Conservation (phyloP, 2,329 filamentous ascomycete genomes). For the Sporothrix protearum region DNA sequence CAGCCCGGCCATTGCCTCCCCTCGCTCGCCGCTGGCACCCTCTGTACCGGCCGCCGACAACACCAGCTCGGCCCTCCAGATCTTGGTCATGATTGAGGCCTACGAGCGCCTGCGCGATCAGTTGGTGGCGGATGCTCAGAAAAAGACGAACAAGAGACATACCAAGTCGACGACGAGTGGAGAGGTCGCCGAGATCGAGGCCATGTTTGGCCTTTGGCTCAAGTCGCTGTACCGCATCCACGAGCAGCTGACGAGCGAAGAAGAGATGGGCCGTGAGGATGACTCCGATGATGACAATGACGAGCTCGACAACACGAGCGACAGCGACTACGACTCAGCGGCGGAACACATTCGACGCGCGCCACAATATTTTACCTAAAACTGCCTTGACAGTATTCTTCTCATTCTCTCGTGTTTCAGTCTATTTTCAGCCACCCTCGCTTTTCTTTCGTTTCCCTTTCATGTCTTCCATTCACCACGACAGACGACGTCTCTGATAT, state of each 20-base stretch:
- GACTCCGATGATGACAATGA: conserved; percentile 24
- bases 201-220: conserved; percentile 52
- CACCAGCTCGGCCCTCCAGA: conserved; percentile 47
- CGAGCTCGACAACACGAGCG: conserved; percentile 30
- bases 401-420: not conserved
- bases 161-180: not conserved
- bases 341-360: conserved; percentile 1
- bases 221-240: conserved; percentile 48
- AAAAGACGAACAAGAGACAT: conserved; percentile 15
- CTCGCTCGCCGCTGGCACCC: conserved; percentile 29
- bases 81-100: conserved; percentile 58
- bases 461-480: not conserved
- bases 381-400: not conserved
- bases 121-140: conserved; percentile 35
- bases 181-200: conserved; percentile 37
- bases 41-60: conserved; percentile 20
- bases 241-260: conserved; percentile 34
- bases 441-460: not conserved
- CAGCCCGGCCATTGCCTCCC: not conserved
- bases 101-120: conserved; percentile 53
- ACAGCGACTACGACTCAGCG: conserved; percentile 37
- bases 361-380: too few species aligned
- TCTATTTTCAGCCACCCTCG: too few species aligned
- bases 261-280: conserved; percentile 22
- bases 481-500: not conserved